These are phyloP conservation scores for Naematelia aurantialba DNA, from an alignment of 768 basidiomycete genomes.

Conservation along the genomic window DNA sequence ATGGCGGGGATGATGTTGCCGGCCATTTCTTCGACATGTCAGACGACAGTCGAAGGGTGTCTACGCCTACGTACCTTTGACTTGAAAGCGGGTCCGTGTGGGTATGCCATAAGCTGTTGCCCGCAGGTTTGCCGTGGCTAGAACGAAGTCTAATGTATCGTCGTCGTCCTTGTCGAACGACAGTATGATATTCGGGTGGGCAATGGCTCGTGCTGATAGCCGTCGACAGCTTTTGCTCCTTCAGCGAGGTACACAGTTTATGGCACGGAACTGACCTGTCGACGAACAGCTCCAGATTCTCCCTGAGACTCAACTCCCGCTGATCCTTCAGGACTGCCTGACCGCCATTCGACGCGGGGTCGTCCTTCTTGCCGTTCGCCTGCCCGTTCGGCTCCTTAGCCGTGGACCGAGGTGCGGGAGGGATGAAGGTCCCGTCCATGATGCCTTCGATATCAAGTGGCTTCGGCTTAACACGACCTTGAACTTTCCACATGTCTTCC, in stretches of 20 bases:
- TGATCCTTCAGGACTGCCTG: slow-evolving; percentile 68
- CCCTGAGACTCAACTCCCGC: slow-evolving; percentile 66
- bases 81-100: slow-evolving; percentile 87
- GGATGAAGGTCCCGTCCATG: slow-evolving; percentile 60
- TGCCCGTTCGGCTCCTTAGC: slow-evolving; percentile 9
- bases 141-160: slow-evolving; percentile 93
- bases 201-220: slow-evolving; percentile 66
- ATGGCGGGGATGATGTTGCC: slow-evolving; percentile 99
- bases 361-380: slow-evolving; percentile 21
- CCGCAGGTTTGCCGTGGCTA: slow-evolving; percentile 87
- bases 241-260: slow-evolving; percentile 2
- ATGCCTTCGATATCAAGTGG: slow-evolving; percentile 80
- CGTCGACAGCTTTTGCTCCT: slow-evolving; percentile 65
- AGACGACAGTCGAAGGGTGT: slow-evolving; percentile 1
- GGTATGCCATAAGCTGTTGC: slow-evolving; percentile 85
- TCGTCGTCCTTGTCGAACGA: slow-evolving; percentile 98
- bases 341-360: slow-evolving; percentile 29
- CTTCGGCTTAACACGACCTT: slow-evolving; percentile 72
- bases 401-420: slow-evolving; percentile 47
- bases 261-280: slow-evolving; percentile 61
- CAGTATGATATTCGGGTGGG: slow-evolving; percentile 52
- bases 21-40: slow-evolving; percentile 73
- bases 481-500: slow-evolving; percentile 89
- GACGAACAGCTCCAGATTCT: slow-evolving; percentile 77
- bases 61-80: slow-evolving; percentile 66